Percentiles rank a stretch among this genome's conserved stretches.
Conservation (phyloP, 2,329 filamentous ascomycete species). For the Aureobasidium subglaciale region DNA sequence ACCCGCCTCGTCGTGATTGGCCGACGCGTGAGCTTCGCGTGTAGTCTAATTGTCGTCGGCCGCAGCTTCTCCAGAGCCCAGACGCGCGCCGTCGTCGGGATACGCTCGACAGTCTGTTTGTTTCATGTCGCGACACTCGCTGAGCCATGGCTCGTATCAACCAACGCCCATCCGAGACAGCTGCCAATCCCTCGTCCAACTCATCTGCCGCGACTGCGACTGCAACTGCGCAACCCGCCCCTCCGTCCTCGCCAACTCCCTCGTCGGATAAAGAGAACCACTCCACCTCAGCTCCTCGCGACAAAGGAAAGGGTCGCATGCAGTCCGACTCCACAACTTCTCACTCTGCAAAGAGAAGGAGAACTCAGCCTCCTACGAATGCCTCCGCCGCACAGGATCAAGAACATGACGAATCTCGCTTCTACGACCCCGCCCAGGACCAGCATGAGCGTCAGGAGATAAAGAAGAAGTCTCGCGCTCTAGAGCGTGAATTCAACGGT, state of each 20-base stretch:
- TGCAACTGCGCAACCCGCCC: no score
- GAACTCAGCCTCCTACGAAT: constrained; percentile 15
- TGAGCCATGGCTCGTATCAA: constrained; percentile 5
- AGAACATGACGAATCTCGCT: constrained; percentile 32
- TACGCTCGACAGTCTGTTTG: neutral
- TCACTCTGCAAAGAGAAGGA: constrained; percentile 23
- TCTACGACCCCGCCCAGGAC: constrained; percentile 78
- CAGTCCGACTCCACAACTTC: constrained; percentile 32
- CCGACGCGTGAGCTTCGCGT: neutral
- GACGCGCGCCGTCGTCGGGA: neutral
- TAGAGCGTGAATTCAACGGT: constrained; percentile 57
- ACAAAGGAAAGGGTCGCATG: constrained; percentile 42
- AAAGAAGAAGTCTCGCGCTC: constrained; percentile 61
- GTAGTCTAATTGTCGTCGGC: neutral
- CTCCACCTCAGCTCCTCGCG: constrained; percentile 23
- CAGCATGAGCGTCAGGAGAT: constrained; percentile 64
- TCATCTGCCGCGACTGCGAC: neutral
- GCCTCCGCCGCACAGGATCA: constrained; percentile 23
- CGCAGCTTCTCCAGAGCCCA: neutral
- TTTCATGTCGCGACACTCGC: neutral
- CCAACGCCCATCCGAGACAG: neutral
- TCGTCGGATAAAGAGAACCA: constrained; percentile 41
- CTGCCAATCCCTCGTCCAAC: neutral
- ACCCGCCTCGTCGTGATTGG: neutral
- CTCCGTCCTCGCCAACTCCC: neutral